Evolutionary conservation across 768 basidiomycete genomes (phyloP).

Genomic region (Suillus sp.): DNA sequence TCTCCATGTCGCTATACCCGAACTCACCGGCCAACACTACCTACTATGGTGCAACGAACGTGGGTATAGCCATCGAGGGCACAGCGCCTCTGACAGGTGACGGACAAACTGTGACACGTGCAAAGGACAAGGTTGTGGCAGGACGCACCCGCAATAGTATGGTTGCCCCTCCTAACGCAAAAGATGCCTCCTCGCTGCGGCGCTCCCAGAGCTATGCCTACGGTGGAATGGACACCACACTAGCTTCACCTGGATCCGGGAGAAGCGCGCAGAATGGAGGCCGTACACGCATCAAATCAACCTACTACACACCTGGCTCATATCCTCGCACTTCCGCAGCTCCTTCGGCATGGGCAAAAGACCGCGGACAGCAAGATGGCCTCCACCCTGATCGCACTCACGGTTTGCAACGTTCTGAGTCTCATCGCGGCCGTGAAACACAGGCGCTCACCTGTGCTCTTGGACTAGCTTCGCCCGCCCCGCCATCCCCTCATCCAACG

Average conservation of each 20-base stretch:
- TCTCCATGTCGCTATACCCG: conserved; percentile 52
- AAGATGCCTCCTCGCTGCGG: conserved; percentile 26
- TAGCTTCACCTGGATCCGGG: conserved; percentile 31
- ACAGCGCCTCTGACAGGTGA: conserved; percentile 42
- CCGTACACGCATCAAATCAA: conserved; percentile 68
- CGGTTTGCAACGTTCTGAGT: conserved; percentile 41
- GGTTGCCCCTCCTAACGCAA: conserved; percentile 21
- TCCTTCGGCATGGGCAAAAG: conserved; percentile 34
- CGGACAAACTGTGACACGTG: conserved; percentile 38
- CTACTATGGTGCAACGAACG: conserved; percentile 26
- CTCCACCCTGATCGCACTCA: conserved; percentile 25
- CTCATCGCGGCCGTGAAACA: conserved; percentile 43
- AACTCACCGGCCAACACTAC: conserved; percentile 40
- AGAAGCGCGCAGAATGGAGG: conserved; percentile 43
- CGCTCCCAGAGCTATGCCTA: conserved; percentile 49
- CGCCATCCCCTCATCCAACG: conserved; percentile 61
- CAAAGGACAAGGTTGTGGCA: conserved; percentile 35
- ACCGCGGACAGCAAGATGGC: conserved; percentile 37
- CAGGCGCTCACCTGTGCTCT: conserved; percentile 42
- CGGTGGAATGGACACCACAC: conserved; percentile 55
- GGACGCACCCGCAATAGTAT: conserved; percentile 27
- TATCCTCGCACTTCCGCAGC: conserved; percentile 57
- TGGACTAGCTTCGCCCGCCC: conserved; percentile 36
- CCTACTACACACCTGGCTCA: conserved; percentile 58
- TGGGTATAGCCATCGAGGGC: conserved; percentile 40